phyloP scores from a whole-genome alignment of 2,329 filamentous ascomycete genomes.

The Amauroascus verrucosus region DNA sequence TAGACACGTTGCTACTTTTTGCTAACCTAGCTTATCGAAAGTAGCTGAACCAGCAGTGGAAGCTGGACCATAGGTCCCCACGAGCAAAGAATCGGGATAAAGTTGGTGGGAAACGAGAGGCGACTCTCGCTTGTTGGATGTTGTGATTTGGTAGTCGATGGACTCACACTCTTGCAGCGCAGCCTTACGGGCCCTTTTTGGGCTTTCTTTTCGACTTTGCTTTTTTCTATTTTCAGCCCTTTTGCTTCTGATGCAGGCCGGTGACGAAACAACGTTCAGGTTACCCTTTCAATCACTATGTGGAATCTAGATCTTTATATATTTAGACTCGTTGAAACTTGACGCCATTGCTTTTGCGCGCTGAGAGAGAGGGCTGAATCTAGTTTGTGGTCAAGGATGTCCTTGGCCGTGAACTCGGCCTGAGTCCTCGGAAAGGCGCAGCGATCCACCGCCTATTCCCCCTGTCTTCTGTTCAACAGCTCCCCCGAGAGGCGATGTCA shows the following conservation, averaged over 20 bases:
- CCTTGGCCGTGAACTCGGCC: neutral
- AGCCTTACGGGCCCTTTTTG: conserved; percentile 3
- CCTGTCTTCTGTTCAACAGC: neutral
- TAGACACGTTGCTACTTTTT: neutral
- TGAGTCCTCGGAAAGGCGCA: neutral
- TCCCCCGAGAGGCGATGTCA: neutral
- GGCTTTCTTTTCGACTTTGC: neutral
- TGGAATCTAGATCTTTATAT: neutral
- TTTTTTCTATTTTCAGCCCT: neutral
- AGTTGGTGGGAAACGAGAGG: neutral
- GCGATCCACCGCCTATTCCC: conserved; percentile 7
- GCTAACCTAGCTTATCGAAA: no score
- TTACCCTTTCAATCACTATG: neutral
- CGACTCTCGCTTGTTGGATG: neutral
- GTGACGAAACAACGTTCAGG: neutral
- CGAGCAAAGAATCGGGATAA: neutral
- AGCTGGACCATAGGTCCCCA: neutral
- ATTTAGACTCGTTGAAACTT: no score
- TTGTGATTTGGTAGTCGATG: neutral
- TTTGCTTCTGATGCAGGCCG: neutral
- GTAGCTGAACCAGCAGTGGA: neutral
- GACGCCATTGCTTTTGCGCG: no score
- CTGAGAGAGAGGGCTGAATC: no score
- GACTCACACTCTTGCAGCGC: neutral
- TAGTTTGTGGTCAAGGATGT: no score